Percentiles rank a stretch among this genome's conserved stretches.
Conservation (phyloP, 2,329 filamentous ascomycete genomes). For the Beauveria sp. region DNA sequence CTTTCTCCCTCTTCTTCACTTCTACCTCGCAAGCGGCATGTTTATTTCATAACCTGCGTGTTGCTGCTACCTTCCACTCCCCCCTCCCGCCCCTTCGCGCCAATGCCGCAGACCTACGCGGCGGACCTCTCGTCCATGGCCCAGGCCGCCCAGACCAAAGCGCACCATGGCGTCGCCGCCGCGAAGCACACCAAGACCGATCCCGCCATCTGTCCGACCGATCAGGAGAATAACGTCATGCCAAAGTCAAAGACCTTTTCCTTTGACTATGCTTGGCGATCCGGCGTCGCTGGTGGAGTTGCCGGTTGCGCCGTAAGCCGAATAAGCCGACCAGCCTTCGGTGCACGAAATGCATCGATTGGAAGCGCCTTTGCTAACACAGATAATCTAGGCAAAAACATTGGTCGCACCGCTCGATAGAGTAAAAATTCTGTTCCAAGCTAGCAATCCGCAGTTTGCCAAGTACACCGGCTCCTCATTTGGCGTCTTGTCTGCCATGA, state of each 20-base stretch:
- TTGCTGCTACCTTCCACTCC: not conserved
- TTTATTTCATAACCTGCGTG: not conserved
- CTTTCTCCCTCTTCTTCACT: not conserved
- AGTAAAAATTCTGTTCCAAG: slow-evolving; percentile 97
- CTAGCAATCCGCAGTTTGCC: slow-evolving; percentile 84
- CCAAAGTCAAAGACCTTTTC: slow-evolving; percentile 51
- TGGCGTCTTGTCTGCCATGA: slow-evolving; percentile 74
- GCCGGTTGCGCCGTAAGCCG: slow-evolving; percentile 80
- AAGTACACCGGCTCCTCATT: slow-evolving; percentile 89
- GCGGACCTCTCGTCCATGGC: slow-evolving; percentile 53
- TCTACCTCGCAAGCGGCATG: not conserved
- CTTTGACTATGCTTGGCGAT: slow-evolving; percentile 75
- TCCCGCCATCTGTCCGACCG: slow-evolving; percentile 39
- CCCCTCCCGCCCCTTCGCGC: slow-evolving; percentile 13
- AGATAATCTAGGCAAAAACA: slow-evolving; percentile 68
- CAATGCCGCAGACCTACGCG: slow-evolving; percentile 33
- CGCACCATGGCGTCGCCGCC: slow-evolving; percentile 21
- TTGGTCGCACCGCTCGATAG: slow-evolving; percentile 91
- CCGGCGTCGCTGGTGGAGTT: slow-evolving; percentile 77
- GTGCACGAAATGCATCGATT: not conserved
- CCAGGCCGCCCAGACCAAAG: slow-evolving; percentile 34
- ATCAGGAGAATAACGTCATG: slow-evolving; percentile 38
- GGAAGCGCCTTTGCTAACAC: not conserved
- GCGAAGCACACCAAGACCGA: slow-evolving; percentile 24
- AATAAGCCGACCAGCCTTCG: not conserved